Conservation (phyloP, 1,284 basidiomycete genomes). For the Pseudomicrostroma phylloplanum region DNA sequence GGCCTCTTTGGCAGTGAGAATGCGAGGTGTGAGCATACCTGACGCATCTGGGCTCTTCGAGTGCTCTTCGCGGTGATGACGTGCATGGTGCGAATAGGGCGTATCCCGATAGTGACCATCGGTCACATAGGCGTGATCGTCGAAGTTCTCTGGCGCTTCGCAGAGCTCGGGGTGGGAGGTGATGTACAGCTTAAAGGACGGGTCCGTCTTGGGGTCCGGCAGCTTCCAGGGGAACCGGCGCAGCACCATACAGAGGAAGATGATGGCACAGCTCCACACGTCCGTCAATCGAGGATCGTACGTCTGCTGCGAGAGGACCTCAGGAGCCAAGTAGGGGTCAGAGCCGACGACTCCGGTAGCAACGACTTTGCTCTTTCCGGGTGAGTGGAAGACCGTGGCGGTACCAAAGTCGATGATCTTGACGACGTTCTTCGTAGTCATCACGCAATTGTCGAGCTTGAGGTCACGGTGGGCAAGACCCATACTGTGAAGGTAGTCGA, state of each 20-base stretch:
- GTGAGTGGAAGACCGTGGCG: conserved; percentile 97
- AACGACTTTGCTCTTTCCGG: conserved; percentile 58
- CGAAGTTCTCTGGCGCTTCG: conserved; percentile 20
- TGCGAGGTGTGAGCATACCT: conserved; percentile 19
- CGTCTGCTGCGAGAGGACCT: conserved; percentile 70
- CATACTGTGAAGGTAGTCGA: conserved; percentile 94
- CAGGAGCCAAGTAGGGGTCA: conserved; percentile 96
- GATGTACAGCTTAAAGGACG: conserved; percentile 84
- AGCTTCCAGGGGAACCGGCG: conserved; percentile 98
- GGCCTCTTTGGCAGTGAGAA: conserved; percentile 38
- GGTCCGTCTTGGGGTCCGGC: conserved; percentile 86
- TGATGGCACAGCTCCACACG: conserved; percentile 97
- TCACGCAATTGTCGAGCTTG: conserved; percentile 99
- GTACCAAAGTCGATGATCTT: conserved; percentile 99
- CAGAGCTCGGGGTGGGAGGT: conserved; percentile 82
- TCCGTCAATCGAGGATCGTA: conserved; percentile 97
- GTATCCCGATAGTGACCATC: neutral
- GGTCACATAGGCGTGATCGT: conserved; percentile 11
- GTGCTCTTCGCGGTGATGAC: neutral
- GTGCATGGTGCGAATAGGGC: neutral
- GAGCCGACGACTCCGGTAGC: conserved; percentile 92
- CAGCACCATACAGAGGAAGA: conserved; percentile 98
- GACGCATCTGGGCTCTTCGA: conserved; percentile 11
- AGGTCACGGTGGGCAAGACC: conserved; percentile 96
- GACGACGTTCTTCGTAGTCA: conserved; percentile 86